Percentiles rank a stretch among this genome's conserved stretches.
Conservation (phyloP, 2,329 filamentous ascomycete genomes). For the Nakataea oryzae region DNA sequence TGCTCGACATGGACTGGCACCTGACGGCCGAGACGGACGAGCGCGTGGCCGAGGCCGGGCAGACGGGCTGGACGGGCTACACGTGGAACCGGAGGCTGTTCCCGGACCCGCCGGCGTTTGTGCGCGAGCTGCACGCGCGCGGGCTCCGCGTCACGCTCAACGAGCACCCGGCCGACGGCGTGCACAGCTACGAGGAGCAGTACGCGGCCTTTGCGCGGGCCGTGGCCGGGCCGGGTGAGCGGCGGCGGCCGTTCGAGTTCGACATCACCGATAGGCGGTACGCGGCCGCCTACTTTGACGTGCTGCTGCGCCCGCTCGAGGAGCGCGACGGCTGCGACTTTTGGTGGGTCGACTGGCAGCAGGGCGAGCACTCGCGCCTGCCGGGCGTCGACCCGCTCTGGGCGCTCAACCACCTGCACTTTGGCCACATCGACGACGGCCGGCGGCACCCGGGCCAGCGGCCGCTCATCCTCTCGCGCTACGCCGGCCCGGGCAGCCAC, state of each 20-base stretch:
- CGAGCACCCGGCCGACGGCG: slow-evolving; percentile 50
- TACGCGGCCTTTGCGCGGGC: slow-evolving; percentile 44
- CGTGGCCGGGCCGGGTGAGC: slow-evolving; percentile 35
- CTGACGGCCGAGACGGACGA: slow-evolving; percentile 27
- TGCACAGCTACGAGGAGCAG: slow-evolving; percentile 43
- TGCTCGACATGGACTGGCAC: slow-evolving; percentile 61
- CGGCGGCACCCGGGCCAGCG: slow-evolving; percentile 21
- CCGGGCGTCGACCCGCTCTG: slow-evolving; percentile 52
- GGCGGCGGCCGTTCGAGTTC: slow-evolving; percentile 39
- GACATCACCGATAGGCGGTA: slow-evolving; percentile 43
- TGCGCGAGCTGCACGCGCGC: slow-evolving; percentile 37
- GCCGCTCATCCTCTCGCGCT: slow-evolving; percentile 48
- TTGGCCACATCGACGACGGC: slow-evolving; percentile 36
- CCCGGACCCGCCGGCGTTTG: slow-evolving; percentile 42
- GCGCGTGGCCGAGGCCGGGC: slow-evolving; percentile 31
- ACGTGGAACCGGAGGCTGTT: slow-evolving; percentile 50
- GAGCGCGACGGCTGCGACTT: slow-evolving; percentile 48
- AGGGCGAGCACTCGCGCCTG: slow-evolving; percentile 42
- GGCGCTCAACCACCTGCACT: slow-evolving; percentile 57
- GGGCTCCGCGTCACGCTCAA: slow-evolving; percentile 47
- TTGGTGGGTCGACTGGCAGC: slow-evolving; percentile 62
- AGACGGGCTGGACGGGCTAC: slow-evolving; percentile 39
- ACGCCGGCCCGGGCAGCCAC: slow-evolving; percentile 52
- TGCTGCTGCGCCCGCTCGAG: slow-evolving; percentile 45
- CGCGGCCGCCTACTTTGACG: slow-evolving; percentile 46